phyloP scores from a whole-genome alignment of 352 stramenopile genomes.

The Phytophthora agathidicida region DNA sequence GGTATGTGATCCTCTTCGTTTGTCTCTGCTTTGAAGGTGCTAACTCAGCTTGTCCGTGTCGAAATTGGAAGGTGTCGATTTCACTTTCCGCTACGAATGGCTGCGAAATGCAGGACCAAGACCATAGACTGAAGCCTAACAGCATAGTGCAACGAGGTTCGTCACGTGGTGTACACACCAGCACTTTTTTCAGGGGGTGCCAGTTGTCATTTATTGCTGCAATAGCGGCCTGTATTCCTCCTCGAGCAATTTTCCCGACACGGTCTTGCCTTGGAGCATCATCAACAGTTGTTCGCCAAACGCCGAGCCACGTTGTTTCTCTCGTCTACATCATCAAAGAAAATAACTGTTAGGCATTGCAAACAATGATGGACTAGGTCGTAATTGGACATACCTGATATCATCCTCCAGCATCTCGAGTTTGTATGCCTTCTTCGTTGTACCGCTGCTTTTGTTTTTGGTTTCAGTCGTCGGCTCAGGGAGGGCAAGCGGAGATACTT shows the following conservation, averaged over 20 bases:
- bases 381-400: slow-evolving; percentile 47
- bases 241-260: slow-evolving; percentile 52
- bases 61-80: slow-evolving; percentile 1
- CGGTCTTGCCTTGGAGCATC: slow-evolving; percentile 63
- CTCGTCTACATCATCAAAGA: slow-evolving; percentile 24
- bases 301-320: slow-evolving; percentile 47
- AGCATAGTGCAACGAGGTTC: too few relatives aligned
- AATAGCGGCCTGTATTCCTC: slow-evolving; percentile 51
- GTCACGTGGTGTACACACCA: too few relatives aligned
- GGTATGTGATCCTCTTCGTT: not conserved
- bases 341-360: too few relatives aligned
- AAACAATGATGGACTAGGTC: too few relatives aligned
- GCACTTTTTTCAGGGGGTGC: too few relatives aligned
- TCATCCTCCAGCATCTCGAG: slow-evolving; percentile 48
- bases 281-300: slow-evolving; percentile 62
- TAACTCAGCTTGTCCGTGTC: too few relatives aligned
- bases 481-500: slow-evolving; percentile 15
- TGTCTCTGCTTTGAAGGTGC: not conserved
- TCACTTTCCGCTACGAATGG: slow-evolving; percentile 10
- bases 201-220: slow-evolving; percentile 14
- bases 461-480: slow-evolving; percentile 1
- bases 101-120: not conserved
- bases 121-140: too few relatives aligned
- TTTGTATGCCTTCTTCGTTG: slow-evolving; percentile 14
- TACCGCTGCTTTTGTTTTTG: slow-evolving; percentile 1